phyloP scores from a whole-genome alignment of 306 rosid genomes.

The Begonia peltatifolia region DNA sequence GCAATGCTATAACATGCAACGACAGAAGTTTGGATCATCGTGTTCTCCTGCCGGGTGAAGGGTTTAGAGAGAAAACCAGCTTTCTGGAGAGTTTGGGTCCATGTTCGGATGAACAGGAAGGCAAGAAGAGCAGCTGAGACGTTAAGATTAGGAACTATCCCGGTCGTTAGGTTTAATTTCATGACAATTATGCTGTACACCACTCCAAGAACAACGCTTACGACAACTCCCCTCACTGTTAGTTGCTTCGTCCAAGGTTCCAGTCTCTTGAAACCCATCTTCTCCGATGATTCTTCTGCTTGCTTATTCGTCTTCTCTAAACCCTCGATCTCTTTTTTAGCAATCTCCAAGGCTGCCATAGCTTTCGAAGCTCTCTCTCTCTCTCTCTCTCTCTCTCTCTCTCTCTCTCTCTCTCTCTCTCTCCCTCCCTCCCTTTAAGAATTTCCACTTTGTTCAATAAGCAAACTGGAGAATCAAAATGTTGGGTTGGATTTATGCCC shows the following conservation, averaged over 20 bases:
- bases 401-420: neutral
- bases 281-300: neutral
- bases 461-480: too few relatives aligned
- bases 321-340: constrained; percentile 5
- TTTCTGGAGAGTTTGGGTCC: constrained; percentile 45
- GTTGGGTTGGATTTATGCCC: too few relatives aligned
- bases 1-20: constrained; percentile 90
- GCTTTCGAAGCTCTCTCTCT: neutral
- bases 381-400: neutral
- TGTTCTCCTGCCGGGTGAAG: constrained; percentile 82
- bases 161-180: constrained; percentile 90
- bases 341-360: constrained; percentile 12
- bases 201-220: constrained; percentile 59
- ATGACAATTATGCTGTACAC: constrained; percentile 62
- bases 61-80: constrained; percentile 62
- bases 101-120: constrained; percentile 47
- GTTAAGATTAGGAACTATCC: constrained; percentile 69
- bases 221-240: constrained; percentile 61
- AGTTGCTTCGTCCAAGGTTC: constrained; percentile 55
- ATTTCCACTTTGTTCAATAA: too few relatives aligned
- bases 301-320: constrained; percentile 9
- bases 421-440: too few relatives aligned
- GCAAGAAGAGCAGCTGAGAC: constrained; percentile 87
- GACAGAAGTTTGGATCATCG: constrained; percentile 80
- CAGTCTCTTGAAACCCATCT: constrained; percentile 7